Conservation (phyloP, 2,329 filamentous ascomycete species). For the Pseudogymnoascus sp. region DNA sequence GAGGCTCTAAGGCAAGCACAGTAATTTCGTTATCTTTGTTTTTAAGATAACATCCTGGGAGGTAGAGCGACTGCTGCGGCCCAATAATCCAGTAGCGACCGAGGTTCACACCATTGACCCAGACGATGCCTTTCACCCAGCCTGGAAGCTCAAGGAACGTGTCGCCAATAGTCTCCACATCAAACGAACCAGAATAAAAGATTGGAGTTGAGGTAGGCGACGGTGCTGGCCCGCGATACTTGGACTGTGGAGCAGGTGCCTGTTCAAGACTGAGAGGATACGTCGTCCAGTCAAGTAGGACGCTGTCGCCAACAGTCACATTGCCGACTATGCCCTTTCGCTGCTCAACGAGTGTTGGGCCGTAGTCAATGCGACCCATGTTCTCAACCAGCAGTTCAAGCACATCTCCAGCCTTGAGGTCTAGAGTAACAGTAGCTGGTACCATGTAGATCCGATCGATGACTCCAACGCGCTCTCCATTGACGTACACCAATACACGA, state of each 20-base stretch:
- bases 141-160: conserved; percentile 36
- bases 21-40: conserved; percentile 34
- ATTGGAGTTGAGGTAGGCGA: conserved; percentile 13
- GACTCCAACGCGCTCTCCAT: conserved; percentile 35
- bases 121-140: conserved; percentile 39
- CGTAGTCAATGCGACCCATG: conserved; percentile 43
- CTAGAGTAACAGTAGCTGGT: conserved; percentile 33
- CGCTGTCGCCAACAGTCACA: conserved; percentile 33
- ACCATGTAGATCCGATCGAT: conserved; percentile 39
- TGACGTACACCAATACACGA: conserved; percentile 42
- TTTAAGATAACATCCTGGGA: conserved; percentile 36
- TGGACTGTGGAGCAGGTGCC: conserved; percentile 15
- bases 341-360: conserved; percentile 36
- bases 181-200: conserved; percentile 30
- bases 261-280: conserved; percentile 33
- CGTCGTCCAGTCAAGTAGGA: conserved; percentile 34
- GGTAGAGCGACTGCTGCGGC: conserved; percentile 41
- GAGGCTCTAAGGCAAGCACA: conserved; percentile 39
- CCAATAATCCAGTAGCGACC: conserved; percentile 42
- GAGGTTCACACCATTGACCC: conserved; percentile 40
- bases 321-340: conserved; percentile 40
- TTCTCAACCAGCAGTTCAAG: conserved; percentile 43
- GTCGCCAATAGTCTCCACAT: conserved; percentile 22
- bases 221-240: not conserved
- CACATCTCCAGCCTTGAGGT: conserved; percentile 33